Percentiles rank a stretch among this genome's conserved stretches.
These are phyloP conservation scores for Xylaria sp. DNA, from an alignment of 2,329 filamentous ascomycete genomes.

Conservation along the genomic window DNA sequence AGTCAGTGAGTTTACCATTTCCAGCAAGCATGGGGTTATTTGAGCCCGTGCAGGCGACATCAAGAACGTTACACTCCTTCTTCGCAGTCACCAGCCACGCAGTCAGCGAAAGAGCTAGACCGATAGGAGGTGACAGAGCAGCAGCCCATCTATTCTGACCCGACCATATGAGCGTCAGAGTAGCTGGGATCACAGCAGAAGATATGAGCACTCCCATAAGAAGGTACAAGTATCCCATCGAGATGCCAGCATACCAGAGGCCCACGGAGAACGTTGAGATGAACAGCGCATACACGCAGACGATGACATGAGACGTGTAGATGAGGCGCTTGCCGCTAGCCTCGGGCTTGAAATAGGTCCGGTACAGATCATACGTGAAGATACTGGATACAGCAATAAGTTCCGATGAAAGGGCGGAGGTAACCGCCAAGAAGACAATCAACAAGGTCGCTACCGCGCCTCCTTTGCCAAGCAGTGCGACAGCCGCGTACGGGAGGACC, in stretches of 20 bases:
- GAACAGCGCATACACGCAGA: slow-evolving; percentile 75
- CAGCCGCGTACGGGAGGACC: slow-evolving; percentile 85
- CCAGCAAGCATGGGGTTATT: slow-evolving; percentile 90
- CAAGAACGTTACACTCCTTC: slow-evolving; percentile 74
- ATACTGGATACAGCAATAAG: slow-evolving; percentile 90
- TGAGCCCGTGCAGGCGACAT: slow-evolving; percentile 80
- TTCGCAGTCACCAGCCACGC: slow-evolving; percentile 83
- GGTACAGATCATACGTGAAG: slow-evolving; percentile 88
- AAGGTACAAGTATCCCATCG: slow-evolving; percentile 89
- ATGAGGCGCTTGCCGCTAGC: slow-evolving; percentile 83
- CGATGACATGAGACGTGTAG: slow-evolving; percentile 79
- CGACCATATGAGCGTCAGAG: slow-evolving; percentile 82
- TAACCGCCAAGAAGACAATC: slow-evolving; percentile 91
- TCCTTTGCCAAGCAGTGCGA: slow-evolving; percentile 83
- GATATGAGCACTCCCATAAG: slow-evolving; percentile 95
- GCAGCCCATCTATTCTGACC: slow-evolving; percentile 82
- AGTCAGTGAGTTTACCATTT: slow-evolving; percentile 58
- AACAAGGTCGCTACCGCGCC: slow-evolving; percentile 83
- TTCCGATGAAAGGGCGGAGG: slow-evolving; percentile 83
- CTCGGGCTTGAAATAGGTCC: slow-evolving; percentile 83
- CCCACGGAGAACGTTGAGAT: slow-evolving; percentile 85
- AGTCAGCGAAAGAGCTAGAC: slow-evolving; percentile 74
- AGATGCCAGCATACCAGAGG: slow-evolving; percentile 77
- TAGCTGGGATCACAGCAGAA: slow-evolving; percentile 83
- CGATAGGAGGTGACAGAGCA: slow-evolving; percentile 74